A percentile compares a stretch with the other conserved stretches of the same genome.
phyloP scores from a whole-genome alignment of 345 rosid species.

The Cardamine occulta region DNA sequence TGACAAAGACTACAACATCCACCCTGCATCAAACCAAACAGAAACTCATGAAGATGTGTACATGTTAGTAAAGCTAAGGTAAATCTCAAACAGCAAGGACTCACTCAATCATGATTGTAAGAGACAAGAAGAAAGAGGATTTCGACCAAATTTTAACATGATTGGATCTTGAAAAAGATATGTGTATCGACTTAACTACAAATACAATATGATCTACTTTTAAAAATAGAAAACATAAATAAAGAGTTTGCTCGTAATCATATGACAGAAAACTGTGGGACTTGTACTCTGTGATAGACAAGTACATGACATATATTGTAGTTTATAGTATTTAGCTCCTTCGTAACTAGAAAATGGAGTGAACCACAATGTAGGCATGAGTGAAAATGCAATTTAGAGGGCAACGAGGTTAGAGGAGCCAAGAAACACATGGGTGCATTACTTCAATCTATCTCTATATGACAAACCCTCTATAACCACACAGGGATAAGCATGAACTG shows the following conservation, averaged over 20 bases:
- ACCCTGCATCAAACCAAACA: conserved; percentile 66
- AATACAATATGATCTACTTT: neutral
- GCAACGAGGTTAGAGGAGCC: neutral
- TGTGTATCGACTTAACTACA: neutral
- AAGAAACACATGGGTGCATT: neutral
- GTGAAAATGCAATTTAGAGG: neutral
- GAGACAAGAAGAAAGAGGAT: neutral
- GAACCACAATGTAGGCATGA: neutral
- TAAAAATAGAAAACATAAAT: neutral
- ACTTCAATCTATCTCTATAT: conserved; percentile 1
- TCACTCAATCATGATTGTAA: neutral
- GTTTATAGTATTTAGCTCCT: neutral
- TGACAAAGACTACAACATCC: conserved; percentile 87
- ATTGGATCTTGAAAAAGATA: neutral
- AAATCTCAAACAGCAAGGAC: neutral
- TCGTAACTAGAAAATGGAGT: neutral
- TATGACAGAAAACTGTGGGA: neutral
- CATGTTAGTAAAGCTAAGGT: conserved; percentile 5
- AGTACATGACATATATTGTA: neutral
- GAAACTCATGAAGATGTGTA: conserved; percentile 18
- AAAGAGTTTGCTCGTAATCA: neutral
- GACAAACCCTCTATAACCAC: neutral
- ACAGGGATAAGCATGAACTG: neutral
- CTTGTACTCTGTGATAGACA: neutral
- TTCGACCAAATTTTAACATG: neutral